Evolutionary conservation across 495 filamentous ascomycete genomes (phyloP).

Genomic region (Pseudomonodictys pantanalensis): DNA sequence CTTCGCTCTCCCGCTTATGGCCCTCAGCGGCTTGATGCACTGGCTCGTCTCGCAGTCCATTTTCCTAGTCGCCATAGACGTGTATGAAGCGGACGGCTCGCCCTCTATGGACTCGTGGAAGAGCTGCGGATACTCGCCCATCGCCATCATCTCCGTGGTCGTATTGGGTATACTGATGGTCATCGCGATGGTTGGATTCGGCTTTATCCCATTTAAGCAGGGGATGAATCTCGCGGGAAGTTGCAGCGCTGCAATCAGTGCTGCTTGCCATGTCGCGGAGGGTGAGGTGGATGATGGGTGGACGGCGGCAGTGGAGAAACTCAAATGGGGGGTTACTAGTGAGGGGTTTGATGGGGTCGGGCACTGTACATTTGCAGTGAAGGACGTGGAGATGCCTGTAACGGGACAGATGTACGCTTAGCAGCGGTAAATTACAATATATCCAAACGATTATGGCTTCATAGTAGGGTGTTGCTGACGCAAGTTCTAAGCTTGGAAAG

Average conservation of each 20-base stretch:
- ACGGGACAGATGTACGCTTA: slow-evolving; percentile 1
- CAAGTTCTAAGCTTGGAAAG: too few relatives aligned
- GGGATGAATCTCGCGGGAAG: slow-evolving; percentile 1
- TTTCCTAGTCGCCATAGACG: slow-evolving; percentile 19
- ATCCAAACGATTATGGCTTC: too few relatives aligned
- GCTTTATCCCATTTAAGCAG: background rate
- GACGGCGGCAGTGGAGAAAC: background rate
- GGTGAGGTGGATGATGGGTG: background rate
- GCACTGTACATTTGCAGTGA: slow-evolving; percentile 2
- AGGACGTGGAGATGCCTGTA: background rate
- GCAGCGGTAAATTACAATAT: too few relatives aligned
- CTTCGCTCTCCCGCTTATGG: slow-evolving; percentile 19
- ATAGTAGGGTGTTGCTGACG: too few relatives aligned
- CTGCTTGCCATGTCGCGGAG: slow-evolving; percentile 15
- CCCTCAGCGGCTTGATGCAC: slow-evolving; percentile 9
- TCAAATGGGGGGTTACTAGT: slow-evolving; percentile 17
- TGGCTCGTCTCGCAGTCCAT: slow-evolving; percentile 28
- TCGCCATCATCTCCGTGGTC: slow-evolving; percentile 3
- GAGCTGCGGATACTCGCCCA: slow-evolving; percentile 7
- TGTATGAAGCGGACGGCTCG: background rate
- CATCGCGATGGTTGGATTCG: background rate
- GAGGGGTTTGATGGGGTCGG: background rate
- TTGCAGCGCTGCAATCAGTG: slow-evolving; percentile 17
- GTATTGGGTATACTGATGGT: slow-evolving; percentile 1
- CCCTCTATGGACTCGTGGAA: background rate